phyloP scores from a whole-genome alignment of 768 basidiomycete species.

The Gyrodon lividus region DNA sequence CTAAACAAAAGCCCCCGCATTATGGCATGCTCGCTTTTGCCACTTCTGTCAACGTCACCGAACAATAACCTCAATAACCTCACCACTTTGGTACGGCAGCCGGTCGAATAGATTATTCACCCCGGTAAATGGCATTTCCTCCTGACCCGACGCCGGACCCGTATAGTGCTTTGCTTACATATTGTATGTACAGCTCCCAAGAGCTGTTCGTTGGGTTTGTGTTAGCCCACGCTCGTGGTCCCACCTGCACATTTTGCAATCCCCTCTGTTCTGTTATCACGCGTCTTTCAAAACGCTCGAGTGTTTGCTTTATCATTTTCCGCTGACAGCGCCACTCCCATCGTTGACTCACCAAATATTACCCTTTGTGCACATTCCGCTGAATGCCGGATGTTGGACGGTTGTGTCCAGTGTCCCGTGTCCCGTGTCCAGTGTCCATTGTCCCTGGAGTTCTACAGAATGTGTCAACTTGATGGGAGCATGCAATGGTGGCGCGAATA shows the following conservation, averaged over 20 bases:
- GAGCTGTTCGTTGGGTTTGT: not conserved
- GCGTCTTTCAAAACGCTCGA: not conserved
- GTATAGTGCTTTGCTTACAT: not conserved
- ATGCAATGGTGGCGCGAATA: conserved; percentile 1
- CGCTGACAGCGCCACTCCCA: not conserved
- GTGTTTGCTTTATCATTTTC: not conserved
- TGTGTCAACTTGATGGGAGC: not conserved
- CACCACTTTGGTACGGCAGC: not conserved
- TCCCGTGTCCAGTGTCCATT: not conserved
- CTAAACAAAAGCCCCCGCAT: not conserved
- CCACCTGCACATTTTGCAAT: not conserved
- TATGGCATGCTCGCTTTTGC: not conserved
- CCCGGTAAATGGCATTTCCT: not conserved
- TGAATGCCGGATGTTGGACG: not conserved
- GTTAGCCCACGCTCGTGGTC: not conserved
- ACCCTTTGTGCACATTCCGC: not conserved
- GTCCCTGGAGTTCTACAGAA: not conserved
- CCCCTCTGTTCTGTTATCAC: not conserved
- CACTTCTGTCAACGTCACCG: conserved; percentile 2
- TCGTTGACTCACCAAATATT: not conserved
- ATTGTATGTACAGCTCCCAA: not conserved
- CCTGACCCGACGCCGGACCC: not conserved
- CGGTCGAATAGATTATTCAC: not conserved
- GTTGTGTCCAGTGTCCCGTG: too few relatives aligned
- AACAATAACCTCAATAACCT: not conserved